Evolutionary conservation across 768 basidiomycete species (phyloP).

Genomic region (Pisolithus albus): DNA sequence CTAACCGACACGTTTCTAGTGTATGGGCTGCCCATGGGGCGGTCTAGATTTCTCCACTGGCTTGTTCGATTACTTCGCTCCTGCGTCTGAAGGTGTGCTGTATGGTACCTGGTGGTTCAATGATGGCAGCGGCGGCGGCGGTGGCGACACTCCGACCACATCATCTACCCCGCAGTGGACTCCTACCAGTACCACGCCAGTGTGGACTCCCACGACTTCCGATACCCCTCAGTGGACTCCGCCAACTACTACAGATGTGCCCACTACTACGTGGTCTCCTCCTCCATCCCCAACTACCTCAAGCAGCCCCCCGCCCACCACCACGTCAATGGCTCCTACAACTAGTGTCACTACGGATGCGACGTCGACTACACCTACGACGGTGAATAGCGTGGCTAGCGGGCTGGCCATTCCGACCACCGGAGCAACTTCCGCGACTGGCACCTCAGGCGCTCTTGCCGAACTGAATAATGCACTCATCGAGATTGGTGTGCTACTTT

Average conservation of each 20-base stretch:
- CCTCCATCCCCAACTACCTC: conserved; percentile 8
- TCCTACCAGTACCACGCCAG: conserved; percentile 10
- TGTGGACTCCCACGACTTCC: conserved; percentile 16
- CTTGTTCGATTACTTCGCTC: conserved; percentile 59
- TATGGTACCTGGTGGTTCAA: conserved; percentile 56
- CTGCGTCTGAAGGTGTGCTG: conserved; percentile 44
- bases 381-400: conserved; percentile 18
- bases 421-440: conserved; percentile 23
- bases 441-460: conserved; percentile 29
- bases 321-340: conserved; percentile 17
- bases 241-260: conserved; percentile 2
- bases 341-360: conserved; percentile 9
- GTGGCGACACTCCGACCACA: conserved; percentile 11
- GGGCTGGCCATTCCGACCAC: conserved; percentile 24
- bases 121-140: conserved; percentile 29
- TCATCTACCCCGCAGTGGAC: conserved; percentile 12
- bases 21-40: conserved; percentile 56
- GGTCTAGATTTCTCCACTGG: conserved; percentile 65
- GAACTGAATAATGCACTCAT: conserved; percentile 32
- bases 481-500: conserved; percentile 22
- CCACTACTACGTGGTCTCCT: conserved; percentile 17
- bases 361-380: conserved; percentile 15
- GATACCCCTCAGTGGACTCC: background rate
- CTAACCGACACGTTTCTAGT: conserved; percentile 31
- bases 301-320: conserved; percentile 14